Evolutionary conservation across 805 yeast genomes (phyloP), one percentile per base, ranked within the genome.

Genomic region (Ogataea pignaliae): DNA sequence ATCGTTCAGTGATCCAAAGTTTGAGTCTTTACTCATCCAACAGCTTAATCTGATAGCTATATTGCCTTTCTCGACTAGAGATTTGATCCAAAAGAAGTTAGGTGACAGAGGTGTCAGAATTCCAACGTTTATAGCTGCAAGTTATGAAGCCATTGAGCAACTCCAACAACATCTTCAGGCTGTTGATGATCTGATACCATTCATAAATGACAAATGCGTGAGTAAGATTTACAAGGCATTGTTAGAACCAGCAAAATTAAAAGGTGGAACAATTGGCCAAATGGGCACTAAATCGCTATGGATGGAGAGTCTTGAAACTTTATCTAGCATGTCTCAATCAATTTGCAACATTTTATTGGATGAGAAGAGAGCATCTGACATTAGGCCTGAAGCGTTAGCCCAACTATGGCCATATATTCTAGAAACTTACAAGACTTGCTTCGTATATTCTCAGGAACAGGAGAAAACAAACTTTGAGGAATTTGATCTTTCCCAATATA

Each of bases 51-150:
- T 71, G 8, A 70, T 83, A 37, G 59, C 75, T 2, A 68, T 74
- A 1, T 66, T 83, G 40, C 89, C 90, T 2, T 83, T 79, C 57
- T 80, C 79, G 4, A 76, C 81, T 0, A 68, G 85, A 45, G 72
- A 69, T 16, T 65, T 81, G 43, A 83, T 84, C 35, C 72, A 75
- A 41, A 72, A 69, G 44, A 83, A 83, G 53, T 58, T 84, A 21
- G 64, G 63, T 4, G 49, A 59, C 8, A 54, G 59, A 65, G 61
- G 65, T 65, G 54, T 52, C 51, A 35, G 76, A 40, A 72, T 83
- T 29, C 87, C 90, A 3, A 72, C 85, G 0, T 85, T 85, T 53
- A 71, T 78, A 29, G 81, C 86, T 0, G 64, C 80, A 1, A 75
- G 89, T 51, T 72, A 71, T 41, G 53, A 57, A 14, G 70, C 84